Percentiles rank a stretch among this genome's conserved stretches.
Conservation (phyloP, 441 rosid genomes). For the Viola pubescens region DNA sequence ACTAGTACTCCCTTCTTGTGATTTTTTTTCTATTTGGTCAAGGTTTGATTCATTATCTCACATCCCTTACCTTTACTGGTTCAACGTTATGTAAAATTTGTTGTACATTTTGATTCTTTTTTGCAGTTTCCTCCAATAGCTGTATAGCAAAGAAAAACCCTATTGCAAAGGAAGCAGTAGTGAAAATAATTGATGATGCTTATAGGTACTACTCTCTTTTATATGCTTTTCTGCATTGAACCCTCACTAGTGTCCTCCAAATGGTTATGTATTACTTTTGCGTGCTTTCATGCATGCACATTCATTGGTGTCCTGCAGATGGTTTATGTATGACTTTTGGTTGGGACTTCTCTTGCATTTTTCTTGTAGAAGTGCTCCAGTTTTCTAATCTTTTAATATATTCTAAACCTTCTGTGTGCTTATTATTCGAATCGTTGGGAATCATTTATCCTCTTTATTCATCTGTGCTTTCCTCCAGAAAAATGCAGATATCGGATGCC, state of each 20-base stretch:
- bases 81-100: background rate
- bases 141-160: constrained; percentile 40
- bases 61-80: background rate
- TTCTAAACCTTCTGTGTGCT: background rate
- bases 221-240: background rate
- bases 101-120: background rate
- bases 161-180: constrained; percentile 61
- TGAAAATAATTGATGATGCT: constrained; percentile 62
- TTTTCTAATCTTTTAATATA: background rate
- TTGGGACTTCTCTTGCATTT: background rate
- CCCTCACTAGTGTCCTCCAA: background rate
- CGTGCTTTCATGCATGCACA: too few relatives aligned
- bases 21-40: background rate
- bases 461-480: constrained; percentile 30
- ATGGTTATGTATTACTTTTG: too few relatives aligned
- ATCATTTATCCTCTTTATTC: background rate
- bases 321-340: background rate
- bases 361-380: background rate
- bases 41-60: background rate
- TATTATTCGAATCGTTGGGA: background rate
- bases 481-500: constrained; percentile 75
- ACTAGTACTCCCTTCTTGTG: background rate
- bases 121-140: background rate
- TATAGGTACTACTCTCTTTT: constrained; percentile 38
- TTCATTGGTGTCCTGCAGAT: background rate